Conservation (phyloP, 2,329 filamentous ascomycete genomes). For the Nemania serpens region DNA sequence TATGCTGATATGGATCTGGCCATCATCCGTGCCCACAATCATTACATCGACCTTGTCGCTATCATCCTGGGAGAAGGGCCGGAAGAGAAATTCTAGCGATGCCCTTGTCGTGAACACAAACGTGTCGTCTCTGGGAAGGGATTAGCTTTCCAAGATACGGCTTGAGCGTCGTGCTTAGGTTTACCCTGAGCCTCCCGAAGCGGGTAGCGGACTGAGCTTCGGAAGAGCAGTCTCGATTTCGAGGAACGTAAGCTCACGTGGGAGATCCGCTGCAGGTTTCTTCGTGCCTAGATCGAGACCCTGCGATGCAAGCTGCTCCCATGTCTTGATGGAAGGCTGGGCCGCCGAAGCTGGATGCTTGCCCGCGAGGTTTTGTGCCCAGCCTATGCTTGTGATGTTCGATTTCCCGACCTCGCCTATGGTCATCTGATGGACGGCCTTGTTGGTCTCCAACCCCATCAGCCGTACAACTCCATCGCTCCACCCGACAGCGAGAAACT, state of each 20-base stretch:
- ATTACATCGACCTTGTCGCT: conserved; percentile 80
- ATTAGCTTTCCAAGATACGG: conserved; percentile 26
- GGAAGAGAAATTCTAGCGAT: conserved; percentile 73
- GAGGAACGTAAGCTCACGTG: conserved; percentile 72
- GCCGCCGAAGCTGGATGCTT: conserved; percentile 31
- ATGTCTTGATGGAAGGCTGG: conserved; percentile 33
- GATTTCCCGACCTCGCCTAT: conserved; percentile 51
- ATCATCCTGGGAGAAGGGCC: conserved; percentile 63
- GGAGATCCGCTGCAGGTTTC: conserved; percentile 58
- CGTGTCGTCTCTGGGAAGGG: conserved; percentile 55
- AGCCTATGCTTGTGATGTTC: conserved; percentile 58
- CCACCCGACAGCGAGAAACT: conserved; percentile 59
- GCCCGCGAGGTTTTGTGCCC: conserved; percentile 53
- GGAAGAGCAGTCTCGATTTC: conserved; percentile 78
- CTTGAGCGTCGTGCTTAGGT: conserved; percentile 36
- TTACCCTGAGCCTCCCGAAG: conserved; percentile 66
- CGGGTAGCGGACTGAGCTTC: conserved; percentile 73
- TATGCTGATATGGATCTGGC: conserved; percentile 75
- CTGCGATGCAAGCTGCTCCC: conserved; percentile 40
- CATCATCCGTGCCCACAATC: conserved; percentile 72
- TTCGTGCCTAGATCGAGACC: conserved; percentile 37
- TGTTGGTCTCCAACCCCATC: conserved; percentile 79
- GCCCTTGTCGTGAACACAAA: conserved; percentile 70
- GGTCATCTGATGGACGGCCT: conserved; percentile 74
- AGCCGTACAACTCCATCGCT: conserved; percentile 79